Percentiles rank a stretch among this genome's conserved stretches.
phyloP scores from a whole-genome alignment of 805 yeast genomes.

The Ogataea nitratoaversa region DNA sequence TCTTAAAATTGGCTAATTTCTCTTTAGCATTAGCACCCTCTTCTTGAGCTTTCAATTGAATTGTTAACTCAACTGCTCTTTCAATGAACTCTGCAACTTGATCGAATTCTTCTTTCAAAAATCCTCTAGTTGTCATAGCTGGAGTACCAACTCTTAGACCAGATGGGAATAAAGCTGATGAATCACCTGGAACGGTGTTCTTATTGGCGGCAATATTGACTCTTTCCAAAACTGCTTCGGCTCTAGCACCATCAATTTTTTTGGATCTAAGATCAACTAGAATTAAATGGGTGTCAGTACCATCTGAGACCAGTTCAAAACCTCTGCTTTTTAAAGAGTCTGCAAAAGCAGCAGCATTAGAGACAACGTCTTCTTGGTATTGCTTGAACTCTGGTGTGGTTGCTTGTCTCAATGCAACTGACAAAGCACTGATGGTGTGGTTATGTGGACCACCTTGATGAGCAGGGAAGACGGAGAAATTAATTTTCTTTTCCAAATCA shows the following conservation, averaged over 20 bases:
- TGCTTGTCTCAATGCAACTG: constrained; percentile 95
- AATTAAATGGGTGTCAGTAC: constrained; percentile 97
- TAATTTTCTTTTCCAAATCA: constrained; percentile 91
- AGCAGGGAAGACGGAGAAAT: constrained; percentile 99
- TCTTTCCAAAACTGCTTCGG: constrained; percentile 91
- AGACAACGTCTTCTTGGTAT: constrained; percentile 83
- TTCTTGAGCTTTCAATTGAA: constrained; percentile 54
- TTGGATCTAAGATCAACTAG: constrained; percentile 83
- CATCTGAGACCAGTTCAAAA: constrained; percentile 83
- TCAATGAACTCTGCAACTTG: constrained; percentile 79
- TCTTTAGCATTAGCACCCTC: constrained; percentile 54
- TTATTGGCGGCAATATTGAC: constrained; percentile 94
- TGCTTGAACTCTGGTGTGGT: constrained; percentile 83
- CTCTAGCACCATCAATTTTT: constrained; percentile 94
- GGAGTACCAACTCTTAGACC: constrained; percentile 98
- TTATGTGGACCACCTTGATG: constrained; percentile 99
- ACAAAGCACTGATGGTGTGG: constrained; percentile 96
- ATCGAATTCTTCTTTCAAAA: constrained; percentile 80
- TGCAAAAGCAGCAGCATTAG: constrained; percentile 85
- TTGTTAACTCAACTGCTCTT: constrained; percentile 68
- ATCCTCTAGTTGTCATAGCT: constrained; percentile 97
- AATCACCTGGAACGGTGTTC: constrained; percentile 97
- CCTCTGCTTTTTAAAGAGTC: constrained; percentile 64
- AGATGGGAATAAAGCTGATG: constrained; percentile 93
- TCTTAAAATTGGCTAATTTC: constrained; percentile 65